These are phyloP conservation scores for Trichoderma pleuroti DNA, from an alignment of 2,329 filamentous ascomycete species.

Conservation along the genomic window DNA sequence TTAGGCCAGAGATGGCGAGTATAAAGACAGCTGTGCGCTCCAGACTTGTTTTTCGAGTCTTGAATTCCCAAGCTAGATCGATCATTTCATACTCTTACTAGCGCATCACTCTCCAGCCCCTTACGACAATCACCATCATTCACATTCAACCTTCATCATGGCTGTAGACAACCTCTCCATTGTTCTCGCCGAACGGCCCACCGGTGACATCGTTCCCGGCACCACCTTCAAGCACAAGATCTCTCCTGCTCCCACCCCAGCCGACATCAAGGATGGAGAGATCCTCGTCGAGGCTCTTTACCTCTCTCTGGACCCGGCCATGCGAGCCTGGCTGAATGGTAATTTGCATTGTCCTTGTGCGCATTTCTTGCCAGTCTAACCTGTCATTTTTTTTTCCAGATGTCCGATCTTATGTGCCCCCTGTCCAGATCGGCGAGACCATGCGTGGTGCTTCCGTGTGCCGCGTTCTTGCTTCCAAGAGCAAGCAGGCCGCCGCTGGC, in stretches of 20 bases:
- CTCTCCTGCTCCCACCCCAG: slow-evolving; percentile 47
- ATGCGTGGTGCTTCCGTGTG: slow-evolving; percentile 64
- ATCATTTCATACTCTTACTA: neutral
- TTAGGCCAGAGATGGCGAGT: neutral
- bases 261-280: slow-evolving; percentile 59
- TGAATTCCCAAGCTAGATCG: neutral
- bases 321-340: slow-evolving; percentile 69
- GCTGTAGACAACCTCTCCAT: slow-evolving; percentile 47
- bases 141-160: slow-evolving; percentile 33
- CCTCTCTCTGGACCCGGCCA: slow-evolving; percentile 70
- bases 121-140: neutral
- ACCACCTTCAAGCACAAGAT: slow-evolving; percentile 59
- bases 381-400: slow-evolving; percentile 30
- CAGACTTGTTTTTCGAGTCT: neutral
- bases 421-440: slow-evolving; percentile 62
- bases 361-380: neutral
- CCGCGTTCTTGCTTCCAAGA: slow-evolving; percentile 60
- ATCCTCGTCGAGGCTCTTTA: slow-evolving; percentile 61
- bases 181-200: slow-evolving; percentile 62
- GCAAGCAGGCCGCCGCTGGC: slow-evolving; percentile 51
- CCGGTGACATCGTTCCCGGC: slow-evolving; percentile 57
- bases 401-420: slow-evolving; percentile 59
- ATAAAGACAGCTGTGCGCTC: slow-evolving; percentile 10
- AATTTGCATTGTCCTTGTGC: neutral
- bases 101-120: neutral